Evolutionary conservation across 1,284 basidiomycete species (phyloP), one percentile per base, ranked within the genome.

Genomic region (Ceratobasidium theobromae): DNA sequence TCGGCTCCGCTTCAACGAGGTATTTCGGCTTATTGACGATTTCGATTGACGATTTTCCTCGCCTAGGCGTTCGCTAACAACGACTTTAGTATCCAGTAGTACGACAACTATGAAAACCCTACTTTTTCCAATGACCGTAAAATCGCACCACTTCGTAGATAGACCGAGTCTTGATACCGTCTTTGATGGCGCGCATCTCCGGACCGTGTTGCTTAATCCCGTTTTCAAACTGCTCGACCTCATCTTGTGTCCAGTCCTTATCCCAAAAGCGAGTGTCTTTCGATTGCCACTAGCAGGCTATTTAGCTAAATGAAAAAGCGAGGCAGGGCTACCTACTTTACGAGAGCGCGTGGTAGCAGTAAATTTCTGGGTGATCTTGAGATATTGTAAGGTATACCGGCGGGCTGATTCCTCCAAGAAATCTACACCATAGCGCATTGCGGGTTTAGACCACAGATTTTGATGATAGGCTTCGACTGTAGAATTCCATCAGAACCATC

Each of bases 41-140:
- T 60, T 67, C 41, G 67, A 65, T 48, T 46, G 67, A n/a, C 64
- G 65, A 33, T 69, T 49, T 28, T 68, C 64, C 16, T 69, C 68
- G 16, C 69, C 62, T 1, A 71, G 43, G 14, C 65, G 68, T 16
- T 69, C 69, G 45, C 70, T 71, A 18, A 28, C 8, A n/a, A 14
- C 8, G 21, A 28, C 18, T 35, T 57, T 21, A 68, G 62, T 14
- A 33, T 38, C 30, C 45, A 38, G 21, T 45, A 25, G 14, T n/a
- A 35, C 8, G 40, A 23, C 30, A 32, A 11, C 35, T 12, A 11
- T 48, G 32, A 30, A n/a, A n/a, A 1, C 18, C 78, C 38, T 72
- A 89, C 89, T 84, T 90, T 80, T 94, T 94, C 92, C 92, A 94
- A 60, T 84, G 84, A 5, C 87, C 89, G 72, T 92, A 93, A 76